phyloP scores from a whole-genome alignment of 164 flowering plant species.

The Vitis rupestris region DNA sequence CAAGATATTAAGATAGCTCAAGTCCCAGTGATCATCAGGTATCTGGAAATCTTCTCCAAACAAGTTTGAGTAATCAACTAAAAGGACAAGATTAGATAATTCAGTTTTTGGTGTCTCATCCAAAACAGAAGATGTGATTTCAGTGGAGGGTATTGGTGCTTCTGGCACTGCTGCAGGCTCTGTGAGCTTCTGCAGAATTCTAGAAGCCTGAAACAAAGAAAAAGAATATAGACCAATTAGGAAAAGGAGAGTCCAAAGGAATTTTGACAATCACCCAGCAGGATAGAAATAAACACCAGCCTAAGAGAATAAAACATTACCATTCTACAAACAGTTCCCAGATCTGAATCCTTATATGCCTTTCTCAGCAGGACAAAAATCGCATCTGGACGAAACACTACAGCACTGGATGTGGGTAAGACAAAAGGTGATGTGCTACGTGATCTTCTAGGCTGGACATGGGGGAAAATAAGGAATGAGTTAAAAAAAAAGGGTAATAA shows the following conservation, averaged over 20 bases:
- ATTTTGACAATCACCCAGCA: slow-evolving; percentile 1
- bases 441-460: slow-evolving; percentile 69
- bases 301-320: slow-evolving; percentile 30
- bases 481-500: not conserved
- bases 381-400: slow-evolving; percentile 71
- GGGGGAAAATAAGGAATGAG: not conserved
- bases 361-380: slow-evolving; percentile 64
- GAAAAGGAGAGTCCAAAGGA: not conserved
- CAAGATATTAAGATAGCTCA: slow-evolving; percentile 54
- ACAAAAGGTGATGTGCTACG: slow-evolving; percentile 50
- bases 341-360: slow-evolving; percentile 73
- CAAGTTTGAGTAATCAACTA: slow-evolving; percentile 67
- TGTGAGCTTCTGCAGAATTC: slow-evolving; percentile 55
- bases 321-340: slow-evolving; percentile 64
- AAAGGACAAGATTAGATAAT: slow-evolving; percentile 26
- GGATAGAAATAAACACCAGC: slow-evolving; percentile 1
- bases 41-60: slow-evolving; percentile 77
- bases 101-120: slow-evolving; percentile 49
- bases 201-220: slow-evolving; percentile 51
- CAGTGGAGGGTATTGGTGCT: slow-evolving; percentile 25
- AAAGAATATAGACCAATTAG: not conserved
- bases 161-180: slow-evolving; percentile 46
- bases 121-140: slow-evolving; percentile 26
- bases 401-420: slow-evolving; percentile 45
- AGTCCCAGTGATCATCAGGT: slow-evolving; percentile 55